These are phyloP conservation scores for Pseudopyrenochaeta lycopersici DNA, from an alignment of 2,329 filamentous ascomycete species.

Conservation along the genomic window DNA sequence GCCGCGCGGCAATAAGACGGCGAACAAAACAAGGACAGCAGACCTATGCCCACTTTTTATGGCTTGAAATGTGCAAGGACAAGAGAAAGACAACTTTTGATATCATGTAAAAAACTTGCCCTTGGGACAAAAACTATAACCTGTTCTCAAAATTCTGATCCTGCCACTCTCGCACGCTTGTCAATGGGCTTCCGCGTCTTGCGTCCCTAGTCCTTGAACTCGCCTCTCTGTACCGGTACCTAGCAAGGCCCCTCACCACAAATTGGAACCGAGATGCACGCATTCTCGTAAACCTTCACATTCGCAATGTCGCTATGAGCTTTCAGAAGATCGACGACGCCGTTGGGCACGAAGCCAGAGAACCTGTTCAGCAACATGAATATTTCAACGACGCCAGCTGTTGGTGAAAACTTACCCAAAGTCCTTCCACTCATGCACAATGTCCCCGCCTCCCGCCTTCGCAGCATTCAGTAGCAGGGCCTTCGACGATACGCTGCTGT, in stretches of 20 bases:
- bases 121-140: too few species aligned
- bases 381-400: neutral
- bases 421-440: constrained; percentile 17
- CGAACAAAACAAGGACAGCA: too few species aligned
- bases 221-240: neutral
- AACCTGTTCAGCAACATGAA: constrained; percentile 11
- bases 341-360: constrained; percentile 23
- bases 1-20: too few species aligned
- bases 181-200: too few species aligned
- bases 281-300: constrained; percentile 17
- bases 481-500: neutral
- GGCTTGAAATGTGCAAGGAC: too few species aligned
- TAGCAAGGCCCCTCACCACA: constrained; percentile 25
- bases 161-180: too few species aligned
- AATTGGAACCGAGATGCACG: constrained; percentile 20
- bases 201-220: too few species aligned
- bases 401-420: constrained; percentile 14
- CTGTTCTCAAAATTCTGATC: too few species aligned
- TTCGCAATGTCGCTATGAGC: constrained; percentile 8
- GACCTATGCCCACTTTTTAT: too few species aligned
- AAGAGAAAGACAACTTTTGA: too few species aligned
- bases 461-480: constrained; percentile 11
- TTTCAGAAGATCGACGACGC: constrained; percentile 15
- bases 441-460: constrained; percentile 12
- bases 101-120: too few species aligned